Evolutionary conservation across 345 rosid species (phyloP).

Genomic region (Aquilaria malaccensis): DNA sequence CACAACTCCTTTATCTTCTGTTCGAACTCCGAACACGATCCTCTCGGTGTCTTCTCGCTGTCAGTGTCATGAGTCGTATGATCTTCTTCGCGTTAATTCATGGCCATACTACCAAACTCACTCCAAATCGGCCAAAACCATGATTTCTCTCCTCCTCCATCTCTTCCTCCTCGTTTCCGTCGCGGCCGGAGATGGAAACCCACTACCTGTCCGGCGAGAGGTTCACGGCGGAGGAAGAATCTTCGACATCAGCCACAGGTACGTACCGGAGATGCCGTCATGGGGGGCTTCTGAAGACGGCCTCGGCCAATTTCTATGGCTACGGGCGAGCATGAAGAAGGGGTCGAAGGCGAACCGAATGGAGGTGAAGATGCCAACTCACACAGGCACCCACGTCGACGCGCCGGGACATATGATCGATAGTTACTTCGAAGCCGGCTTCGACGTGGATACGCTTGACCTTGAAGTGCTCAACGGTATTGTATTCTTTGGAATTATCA

Average conservation of each 20-base stretch:
- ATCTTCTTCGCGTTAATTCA: too few relatives aligned
- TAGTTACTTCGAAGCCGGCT: slow-evolving; percentile 74
- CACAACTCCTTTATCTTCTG: too few relatives aligned
- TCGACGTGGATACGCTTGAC: slow-evolving; percentile 85
- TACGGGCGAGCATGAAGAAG: slow-evolving; percentile 71
- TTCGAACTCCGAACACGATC: too few relatives aligned
- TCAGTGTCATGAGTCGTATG: too few relatives aligned
- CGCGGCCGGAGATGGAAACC: slow-evolving; percentile 9
- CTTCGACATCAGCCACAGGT: slow-evolving; percentile 69
- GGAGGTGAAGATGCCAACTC: slow-evolving; percentile 65
- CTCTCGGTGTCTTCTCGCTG: too few relatives aligned
- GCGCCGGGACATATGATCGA: slow-evolving; percentile 82
- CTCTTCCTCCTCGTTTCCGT: slow-evolving; percentile 9
- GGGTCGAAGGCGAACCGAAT: slow-evolving; percentile 73
- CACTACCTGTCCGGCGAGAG: slow-evolving; percentile 41
- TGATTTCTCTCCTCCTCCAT: slow-evolving; percentile 1
- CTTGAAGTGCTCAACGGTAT: slow-evolving; percentile 59
- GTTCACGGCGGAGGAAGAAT: slow-evolving; percentile 57
- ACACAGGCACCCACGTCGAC: slow-evolving; percentile 90
- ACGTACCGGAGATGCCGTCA: slow-evolving; percentile 49
- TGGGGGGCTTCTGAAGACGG: slow-evolving; percentile 33
- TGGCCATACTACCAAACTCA: too few relatives aligned
- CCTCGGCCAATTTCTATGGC: slow-evolving; percentile 57
- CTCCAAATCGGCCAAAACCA: slow-evolving; percentile 1
- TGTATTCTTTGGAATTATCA: too few relatives aligned